These are phyloP conservation scores for Ceratocystis destructans DNA, from an alignment of 2,329 filamentous ascomycete species.

Conservation along the genomic window DNA sequence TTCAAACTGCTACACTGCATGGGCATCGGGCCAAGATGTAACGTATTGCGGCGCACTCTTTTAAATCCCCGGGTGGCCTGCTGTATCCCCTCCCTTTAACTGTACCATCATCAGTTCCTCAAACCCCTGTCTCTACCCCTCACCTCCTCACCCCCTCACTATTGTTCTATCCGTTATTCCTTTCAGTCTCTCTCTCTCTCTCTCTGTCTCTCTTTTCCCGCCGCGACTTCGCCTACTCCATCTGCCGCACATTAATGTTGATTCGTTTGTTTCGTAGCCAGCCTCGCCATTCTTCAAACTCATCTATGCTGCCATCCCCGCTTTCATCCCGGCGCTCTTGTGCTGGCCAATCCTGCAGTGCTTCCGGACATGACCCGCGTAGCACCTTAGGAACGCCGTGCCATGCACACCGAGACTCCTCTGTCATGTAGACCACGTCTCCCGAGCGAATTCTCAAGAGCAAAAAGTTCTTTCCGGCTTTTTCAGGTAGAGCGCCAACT, in stretches of 20 bases:
- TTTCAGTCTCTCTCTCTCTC: neutral
- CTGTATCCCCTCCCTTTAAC: neutral
- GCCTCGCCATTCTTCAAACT: constrained; percentile 57
- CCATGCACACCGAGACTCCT: constrained; percentile 75
- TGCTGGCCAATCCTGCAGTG: constrained; percentile 61
- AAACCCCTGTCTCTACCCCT: neutral
- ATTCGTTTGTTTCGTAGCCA: constrained; percentile 85
- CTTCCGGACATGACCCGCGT: constrained; percentile 61
- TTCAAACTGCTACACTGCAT: neutral
- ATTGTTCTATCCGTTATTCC: neutral
- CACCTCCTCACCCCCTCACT: constrained; percentile 27
- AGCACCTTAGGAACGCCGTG: constrained; percentile 87
- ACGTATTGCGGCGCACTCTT: neutral
- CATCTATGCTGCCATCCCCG: constrained; percentile 24
- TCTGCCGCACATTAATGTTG: constrained; percentile 86
- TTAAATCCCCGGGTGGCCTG: neutral
- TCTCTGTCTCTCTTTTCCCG: too few relatives aligned
- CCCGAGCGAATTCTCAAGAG: constrained; percentile 63
- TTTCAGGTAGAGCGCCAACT: too few relatives aligned
- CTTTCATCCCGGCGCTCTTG: constrained; percentile 20
- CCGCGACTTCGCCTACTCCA: constrained; percentile 40
- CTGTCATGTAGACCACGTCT: constrained; percentile 81
- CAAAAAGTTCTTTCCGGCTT: constrained; percentile 35
- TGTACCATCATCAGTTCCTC: neutral
- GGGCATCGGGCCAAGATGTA: neutral